Percentiles rank a stretch among this genome's conserved stretches.
phyloP scores from a whole-genome alignment of 371 early-diverging fungal genomes.

The Mortierella sp. region DNA sequence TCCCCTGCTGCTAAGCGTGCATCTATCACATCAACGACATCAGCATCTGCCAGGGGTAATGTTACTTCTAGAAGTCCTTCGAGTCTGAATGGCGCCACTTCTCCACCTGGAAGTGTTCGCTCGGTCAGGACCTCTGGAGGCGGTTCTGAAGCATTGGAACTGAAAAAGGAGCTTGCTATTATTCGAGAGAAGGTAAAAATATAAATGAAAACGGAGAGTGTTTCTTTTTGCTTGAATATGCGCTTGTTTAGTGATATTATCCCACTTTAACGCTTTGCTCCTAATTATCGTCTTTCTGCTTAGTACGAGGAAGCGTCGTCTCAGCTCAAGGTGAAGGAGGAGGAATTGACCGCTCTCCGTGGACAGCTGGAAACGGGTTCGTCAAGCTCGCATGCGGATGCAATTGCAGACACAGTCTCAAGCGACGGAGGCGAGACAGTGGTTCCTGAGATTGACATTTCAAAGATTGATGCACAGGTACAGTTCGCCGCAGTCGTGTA shows the following conservation, averaged over 20 bases:
- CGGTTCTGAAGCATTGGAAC: conserved; percentile 41
- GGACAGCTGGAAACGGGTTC: conserved; percentile 27
- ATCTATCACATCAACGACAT: conserved; percentile 3
- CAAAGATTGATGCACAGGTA: conserved; percentile 54
- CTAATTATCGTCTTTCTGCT: neutral
- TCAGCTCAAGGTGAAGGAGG: conserved; percentile 37
- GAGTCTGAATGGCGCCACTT: conserved; percentile 7
- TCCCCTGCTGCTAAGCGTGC: conserved; percentile 7
- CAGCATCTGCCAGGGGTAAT: conserved; percentile 6
- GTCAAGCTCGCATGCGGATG: conserved; percentile 37
- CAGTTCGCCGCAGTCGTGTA: conserved; percentile 16
- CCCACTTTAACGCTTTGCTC: neutral
- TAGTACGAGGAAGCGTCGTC: conserved; percentile 46
- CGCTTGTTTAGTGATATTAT: neutral
- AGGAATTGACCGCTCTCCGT: conserved; percentile 39
- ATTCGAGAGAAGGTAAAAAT: conserved; percentile 50
- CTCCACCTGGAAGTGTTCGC: conserved; percentile 40
- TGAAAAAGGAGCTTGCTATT: conserved; percentile 48
- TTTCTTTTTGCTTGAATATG: conserved; percentile 2
- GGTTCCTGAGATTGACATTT: conserved; percentile 49
- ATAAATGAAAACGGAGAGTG: neutral
- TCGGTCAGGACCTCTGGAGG: conserved; percentile 32
- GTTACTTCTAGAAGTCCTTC: conserved; percentile 19
- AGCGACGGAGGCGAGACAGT: conserved; percentile 54
- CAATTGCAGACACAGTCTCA: conserved; percentile 40